These are phyloP conservation scores for Arabidopsis hybrid DNA, from an alignment of 441 rosid genomes.

Conservation along the genomic window DNA sequence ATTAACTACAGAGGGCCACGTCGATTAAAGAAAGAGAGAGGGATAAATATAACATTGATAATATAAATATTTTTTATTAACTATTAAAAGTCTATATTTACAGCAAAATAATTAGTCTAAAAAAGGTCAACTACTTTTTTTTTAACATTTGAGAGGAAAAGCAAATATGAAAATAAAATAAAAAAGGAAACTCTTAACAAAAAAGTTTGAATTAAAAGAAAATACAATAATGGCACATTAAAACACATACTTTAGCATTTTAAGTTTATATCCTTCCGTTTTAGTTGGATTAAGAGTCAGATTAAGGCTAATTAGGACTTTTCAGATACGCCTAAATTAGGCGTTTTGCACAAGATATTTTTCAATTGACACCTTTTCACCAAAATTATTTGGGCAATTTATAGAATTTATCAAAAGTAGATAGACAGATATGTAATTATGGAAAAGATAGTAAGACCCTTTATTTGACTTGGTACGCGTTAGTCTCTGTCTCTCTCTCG, in stretches of 20 bases:
- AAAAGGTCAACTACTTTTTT: background rate
- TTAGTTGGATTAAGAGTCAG: conserved; percentile 27
- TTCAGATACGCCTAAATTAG: background rate
- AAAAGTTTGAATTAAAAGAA: background rate
- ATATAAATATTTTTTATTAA: background rate
- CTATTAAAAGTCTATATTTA: background rate
- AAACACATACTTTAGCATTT: conserved; percentile 30
- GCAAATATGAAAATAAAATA: background rate
- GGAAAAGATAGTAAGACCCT: conserved; percentile 27
- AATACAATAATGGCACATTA: conserved; percentile 1
- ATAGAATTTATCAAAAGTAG: background rate
- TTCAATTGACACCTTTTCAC: background rate
- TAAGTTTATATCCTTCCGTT: conserved; percentile 39
- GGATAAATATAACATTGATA: background rate
- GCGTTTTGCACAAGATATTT: conserved; percentile 18
- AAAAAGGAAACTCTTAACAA: background rate
- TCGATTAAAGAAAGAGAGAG: background rate
- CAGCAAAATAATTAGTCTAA: background rate
- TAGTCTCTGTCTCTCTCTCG: conserved; percentile 21
- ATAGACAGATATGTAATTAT: conserved; percentile 19
- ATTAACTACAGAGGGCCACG: background rate
- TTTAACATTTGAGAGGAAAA: background rate
- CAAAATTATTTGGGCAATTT: background rate
- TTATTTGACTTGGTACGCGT: conserved; percentile 40
- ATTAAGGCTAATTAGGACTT: conserved; percentile 21